phyloP scores from a whole-genome alignment of 2,329 filamentous ascomycete genomes.

The Fusarium veterinarium region DNA sequence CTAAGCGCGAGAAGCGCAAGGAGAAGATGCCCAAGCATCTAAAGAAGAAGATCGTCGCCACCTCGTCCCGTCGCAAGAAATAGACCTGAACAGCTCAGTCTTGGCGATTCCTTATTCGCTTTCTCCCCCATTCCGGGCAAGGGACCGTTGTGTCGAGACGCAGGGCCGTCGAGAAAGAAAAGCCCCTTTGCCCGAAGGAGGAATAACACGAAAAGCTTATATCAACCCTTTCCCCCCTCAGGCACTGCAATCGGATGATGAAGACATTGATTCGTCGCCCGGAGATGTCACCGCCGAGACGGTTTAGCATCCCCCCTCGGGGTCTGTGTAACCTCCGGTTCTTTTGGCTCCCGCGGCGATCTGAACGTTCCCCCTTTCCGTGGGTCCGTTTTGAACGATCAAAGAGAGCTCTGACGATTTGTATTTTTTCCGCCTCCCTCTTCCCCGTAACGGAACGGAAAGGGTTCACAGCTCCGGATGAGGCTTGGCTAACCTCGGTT shows the following conservation, averaged over 20 bases:
- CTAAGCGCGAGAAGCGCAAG: slow-evolving; percentile 91
- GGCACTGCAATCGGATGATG: slow-evolving; percentile 59
- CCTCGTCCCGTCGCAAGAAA: slow-evolving; percentile 72
- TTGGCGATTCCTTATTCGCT: neutral
- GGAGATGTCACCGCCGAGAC: slow-evolving; percentile 25
- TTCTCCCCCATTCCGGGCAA: neutral
- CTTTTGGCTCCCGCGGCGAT: slow-evolving; percentile 48
- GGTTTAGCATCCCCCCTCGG: slow-evolving; percentile 44
- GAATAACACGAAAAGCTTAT: slow-evolving; percentile 13
- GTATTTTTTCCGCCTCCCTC: slow-evolving; percentile 5
- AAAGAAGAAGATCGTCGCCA: slow-evolving; percentile 86
- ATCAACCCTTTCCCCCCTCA: neutral
- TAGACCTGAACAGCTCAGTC: slow-evolving; percentile 46
- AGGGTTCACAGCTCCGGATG: neutral
- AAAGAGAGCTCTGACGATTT: slow-evolving; percentile 63
- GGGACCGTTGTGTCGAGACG: slow-evolving; percentile 14
- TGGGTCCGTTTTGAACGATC: slow-evolving; percentile 58
- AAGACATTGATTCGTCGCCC: slow-evolving; percentile 53
- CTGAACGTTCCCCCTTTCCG: slow-evolving; percentile 47
- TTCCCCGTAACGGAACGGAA: neutral
- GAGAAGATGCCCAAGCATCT: slow-evolving; percentile 96
- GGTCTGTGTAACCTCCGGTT: slow-evolving; percentile 32
- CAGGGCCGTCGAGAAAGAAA: neutral
- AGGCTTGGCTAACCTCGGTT: neutral
- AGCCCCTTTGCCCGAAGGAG: neutral